Conservation (phyloP, 2,329 filamentous ascomycete genomes). For the Penicillium carneum region DNA sequence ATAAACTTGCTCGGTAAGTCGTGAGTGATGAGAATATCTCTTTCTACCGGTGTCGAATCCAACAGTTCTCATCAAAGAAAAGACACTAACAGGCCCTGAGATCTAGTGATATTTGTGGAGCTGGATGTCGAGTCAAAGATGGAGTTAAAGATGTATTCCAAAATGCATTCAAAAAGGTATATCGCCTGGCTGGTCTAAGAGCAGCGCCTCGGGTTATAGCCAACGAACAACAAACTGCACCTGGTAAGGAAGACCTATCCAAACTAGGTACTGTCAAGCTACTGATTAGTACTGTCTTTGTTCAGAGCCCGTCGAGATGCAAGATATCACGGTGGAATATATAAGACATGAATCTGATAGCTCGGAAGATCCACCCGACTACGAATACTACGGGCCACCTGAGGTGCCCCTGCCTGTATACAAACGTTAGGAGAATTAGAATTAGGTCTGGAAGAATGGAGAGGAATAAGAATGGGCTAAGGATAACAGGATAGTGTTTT, state of each 20-base stretch:
- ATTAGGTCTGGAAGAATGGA: neutral
- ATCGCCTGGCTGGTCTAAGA: neutral
- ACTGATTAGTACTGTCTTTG: neutral
- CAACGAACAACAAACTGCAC: neutral
- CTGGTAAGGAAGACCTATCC: neutral
- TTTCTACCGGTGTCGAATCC: neutral
- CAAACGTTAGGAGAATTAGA: neutral
- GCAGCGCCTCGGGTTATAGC: neutral
- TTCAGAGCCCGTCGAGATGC: neutral
- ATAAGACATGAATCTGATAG: neutral
- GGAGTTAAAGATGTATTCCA: neutral
- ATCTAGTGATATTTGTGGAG: neutral
- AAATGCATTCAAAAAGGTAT: neutral
- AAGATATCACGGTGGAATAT: neutral
- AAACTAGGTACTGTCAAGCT: too few species aligned
- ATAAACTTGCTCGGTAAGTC: neutral
- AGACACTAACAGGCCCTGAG: neutral
- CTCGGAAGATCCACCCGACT: neutral
- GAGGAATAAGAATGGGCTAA: neutral
- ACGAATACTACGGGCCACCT: neutral
- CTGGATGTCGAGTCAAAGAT: neutral
- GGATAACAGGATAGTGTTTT: neutral
- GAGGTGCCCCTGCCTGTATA: slow-evolving; percentile 1
- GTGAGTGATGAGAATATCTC: neutral
- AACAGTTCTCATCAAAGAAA: neutral